phyloP scores from a whole-genome alignment of 177 flowering plant species.

The Vitis hybrid region DNA sequence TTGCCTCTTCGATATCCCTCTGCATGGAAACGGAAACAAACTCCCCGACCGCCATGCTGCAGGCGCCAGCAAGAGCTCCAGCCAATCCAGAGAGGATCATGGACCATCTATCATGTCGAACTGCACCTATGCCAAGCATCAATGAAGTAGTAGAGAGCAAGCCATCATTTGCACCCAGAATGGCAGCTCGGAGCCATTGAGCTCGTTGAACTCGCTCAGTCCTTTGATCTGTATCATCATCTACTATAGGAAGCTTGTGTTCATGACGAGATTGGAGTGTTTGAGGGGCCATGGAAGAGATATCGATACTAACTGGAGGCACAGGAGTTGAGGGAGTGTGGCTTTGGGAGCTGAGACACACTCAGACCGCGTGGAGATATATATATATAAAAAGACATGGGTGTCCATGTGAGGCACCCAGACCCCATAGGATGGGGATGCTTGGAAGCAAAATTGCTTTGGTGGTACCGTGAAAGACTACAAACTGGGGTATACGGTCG shows the following conservation, averaged over 20 bases:
- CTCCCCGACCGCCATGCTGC: conserved; percentile 64
- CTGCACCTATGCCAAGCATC: conserved; percentile 43
- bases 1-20: conserved; percentile 36
- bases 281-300: not conserved
- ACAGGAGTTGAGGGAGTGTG: not conserved
- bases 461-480: not conserved
- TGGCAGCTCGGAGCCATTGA: conserved; percentile 49
- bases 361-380: not conserved
- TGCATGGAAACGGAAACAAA: conserved; percentile 57
- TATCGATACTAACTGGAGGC: too few relatives aligned
- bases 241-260: not conserved
- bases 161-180: conserved; percentile 44
- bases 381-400: too few relatives aligned
- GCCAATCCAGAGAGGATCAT: conserved; percentile 49
- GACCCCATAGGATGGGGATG: too few relatives aligned
- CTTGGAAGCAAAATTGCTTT: not conserved
- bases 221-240: not conserved
- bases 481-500: not conserved
- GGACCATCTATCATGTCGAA: conserved; percentile 24
- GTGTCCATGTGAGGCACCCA: too few relatives aligned
- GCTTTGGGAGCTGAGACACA: not conserved
- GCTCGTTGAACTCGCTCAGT: conserved; percentile 24
- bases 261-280: not conserved
- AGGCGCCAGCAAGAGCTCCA: conserved; percentile 54
- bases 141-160: conserved; percentile 42